Percentiles rank a stretch among this genome's conserved stretches.
phyloP scores from a whole-genome alignment of 139 green algal genomes.

The Haematococcus lacustris region DNA sequence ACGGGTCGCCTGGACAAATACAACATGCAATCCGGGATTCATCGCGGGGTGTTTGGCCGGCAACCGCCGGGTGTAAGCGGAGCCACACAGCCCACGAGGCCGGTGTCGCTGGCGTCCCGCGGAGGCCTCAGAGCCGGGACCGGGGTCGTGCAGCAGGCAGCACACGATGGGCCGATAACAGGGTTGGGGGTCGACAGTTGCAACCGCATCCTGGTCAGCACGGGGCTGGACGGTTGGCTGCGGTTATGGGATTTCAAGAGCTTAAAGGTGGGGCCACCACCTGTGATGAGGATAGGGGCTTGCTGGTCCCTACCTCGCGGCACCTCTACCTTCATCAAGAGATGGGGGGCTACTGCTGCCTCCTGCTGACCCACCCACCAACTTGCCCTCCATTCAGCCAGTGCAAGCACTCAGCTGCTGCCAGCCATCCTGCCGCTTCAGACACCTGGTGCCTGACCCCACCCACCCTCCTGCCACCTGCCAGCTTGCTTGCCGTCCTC shows the following conservation, averaged over 20 bases:
- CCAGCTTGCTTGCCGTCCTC: neutral
- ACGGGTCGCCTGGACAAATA: constrained; percentile 81
- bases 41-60: constrained; percentile 46
- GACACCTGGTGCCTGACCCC: too few species aligned
- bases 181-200: constrained; percentile 56
- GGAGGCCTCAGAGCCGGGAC: too few species aligned
- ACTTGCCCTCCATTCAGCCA: too few species aligned
- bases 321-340: neutral
- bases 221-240: constrained; percentile 55
- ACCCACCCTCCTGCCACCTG: too few species aligned
- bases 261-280: constrained; percentile 23
- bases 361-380: too few species aligned
- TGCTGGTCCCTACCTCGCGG: neutral
- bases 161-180: constrained; percentile 63
- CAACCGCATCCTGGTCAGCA: constrained; percentile 67
- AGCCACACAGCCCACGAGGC: neutral
- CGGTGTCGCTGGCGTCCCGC: neutral
- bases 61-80: neutral
- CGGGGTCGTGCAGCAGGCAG: constrained; percentile 26
- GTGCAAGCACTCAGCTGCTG: too few species aligned
- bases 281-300: neutral
- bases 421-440: too few species aligned
- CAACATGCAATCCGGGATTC: constrained; percentile 91
- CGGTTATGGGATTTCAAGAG: constrained; percentile 77
- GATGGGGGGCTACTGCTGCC: too few species aligned